Conservation (phyloP, 1,284 basidiomycete genomes). For the Gomphus bonarii region DNA sequence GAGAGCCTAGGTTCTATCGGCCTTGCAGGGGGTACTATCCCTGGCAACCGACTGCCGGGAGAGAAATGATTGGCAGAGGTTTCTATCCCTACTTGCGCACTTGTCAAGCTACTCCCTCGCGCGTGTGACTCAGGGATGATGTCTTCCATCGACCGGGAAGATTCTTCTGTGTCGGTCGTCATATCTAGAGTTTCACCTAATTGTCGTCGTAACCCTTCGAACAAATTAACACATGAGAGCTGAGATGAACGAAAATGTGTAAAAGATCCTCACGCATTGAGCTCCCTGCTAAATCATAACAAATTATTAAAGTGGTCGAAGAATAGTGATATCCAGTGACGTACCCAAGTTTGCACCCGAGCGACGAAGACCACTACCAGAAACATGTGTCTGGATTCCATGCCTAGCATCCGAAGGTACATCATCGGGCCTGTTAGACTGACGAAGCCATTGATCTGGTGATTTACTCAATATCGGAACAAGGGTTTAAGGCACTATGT, state of each 20-base stretch:
- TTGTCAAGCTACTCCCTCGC: background rate
- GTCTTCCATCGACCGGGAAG: background rate
- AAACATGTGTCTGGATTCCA: background rate
- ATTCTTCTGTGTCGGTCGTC: background rate
- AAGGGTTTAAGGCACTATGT: background rate
- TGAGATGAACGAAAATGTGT: background rate
- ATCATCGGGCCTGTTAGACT: background rate
- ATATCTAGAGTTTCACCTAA: background rate
- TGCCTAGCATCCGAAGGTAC: background rate
- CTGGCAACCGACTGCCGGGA: background rate
- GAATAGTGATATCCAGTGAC: background rate
- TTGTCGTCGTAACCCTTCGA: background rate
- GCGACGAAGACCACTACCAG: background rate
- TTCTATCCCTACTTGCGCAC: background rate
- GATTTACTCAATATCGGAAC: background rate
- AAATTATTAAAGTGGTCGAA: background rate
- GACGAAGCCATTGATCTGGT: background rate
- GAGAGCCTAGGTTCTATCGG: slow-evolving; percentile 1
- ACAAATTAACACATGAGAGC: background rate
- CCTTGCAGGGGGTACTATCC: background rate
- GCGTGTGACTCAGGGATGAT: slow-evolving; percentile 3
- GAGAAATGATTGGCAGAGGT: background rate
- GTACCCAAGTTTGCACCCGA: background rate
- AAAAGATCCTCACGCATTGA: background rate
- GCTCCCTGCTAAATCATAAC: background rate